Evolutionary conservation across 495 filamentous ascomycete genomes (phyloP).

Genomic region (Penicillium parvum): DNA sequence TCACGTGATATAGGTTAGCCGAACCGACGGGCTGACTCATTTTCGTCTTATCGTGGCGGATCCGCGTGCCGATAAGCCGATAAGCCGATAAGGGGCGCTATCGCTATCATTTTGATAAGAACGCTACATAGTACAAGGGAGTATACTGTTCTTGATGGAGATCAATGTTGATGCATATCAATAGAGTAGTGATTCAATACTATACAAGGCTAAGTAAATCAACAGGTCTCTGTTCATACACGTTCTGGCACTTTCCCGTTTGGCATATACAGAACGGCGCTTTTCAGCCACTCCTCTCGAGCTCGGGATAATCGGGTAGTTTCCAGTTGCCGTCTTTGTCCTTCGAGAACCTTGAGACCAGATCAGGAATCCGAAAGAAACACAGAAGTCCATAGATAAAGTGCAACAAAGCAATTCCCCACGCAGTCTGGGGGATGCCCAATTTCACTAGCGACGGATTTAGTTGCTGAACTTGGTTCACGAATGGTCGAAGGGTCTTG

Average conservation of each 20-base stretch:
- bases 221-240: too few relatives aligned
- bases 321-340: constrained; percentile 23
- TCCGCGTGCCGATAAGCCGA: not conserved
- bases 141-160: too few relatives aligned
- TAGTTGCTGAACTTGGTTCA: constrained; percentile 27
- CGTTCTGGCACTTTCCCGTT: too few relatives aligned
- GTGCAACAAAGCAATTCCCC: constrained; percentile 22
- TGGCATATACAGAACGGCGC: not conserved
- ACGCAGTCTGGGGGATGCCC: constrained; percentile 17
- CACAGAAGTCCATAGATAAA: constrained; percentile 17
- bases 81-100: not conserved
- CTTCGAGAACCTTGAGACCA: constrained; percentile 14
- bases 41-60: too few relatives aligned
- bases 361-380: constrained; percentile 20
- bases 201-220: too few relatives aligned
- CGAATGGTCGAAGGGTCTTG: constrained; percentile 22
- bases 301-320: constrained; percentile 24
- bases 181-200: not conserved
- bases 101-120: too few relatives aligned
- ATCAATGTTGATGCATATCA: too few relatives aligned
- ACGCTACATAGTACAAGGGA: too few relatives aligned
- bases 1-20: constrained; percentile 25
- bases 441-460: constrained; percentile 12
- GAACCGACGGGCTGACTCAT: constrained; percentile 18
- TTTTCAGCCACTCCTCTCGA: not conserved